phyloP scores from a whole-genome alignment of 2,329 filamentous ascomycete genomes.

The Aspergillus pseudonomiae region DNA sequence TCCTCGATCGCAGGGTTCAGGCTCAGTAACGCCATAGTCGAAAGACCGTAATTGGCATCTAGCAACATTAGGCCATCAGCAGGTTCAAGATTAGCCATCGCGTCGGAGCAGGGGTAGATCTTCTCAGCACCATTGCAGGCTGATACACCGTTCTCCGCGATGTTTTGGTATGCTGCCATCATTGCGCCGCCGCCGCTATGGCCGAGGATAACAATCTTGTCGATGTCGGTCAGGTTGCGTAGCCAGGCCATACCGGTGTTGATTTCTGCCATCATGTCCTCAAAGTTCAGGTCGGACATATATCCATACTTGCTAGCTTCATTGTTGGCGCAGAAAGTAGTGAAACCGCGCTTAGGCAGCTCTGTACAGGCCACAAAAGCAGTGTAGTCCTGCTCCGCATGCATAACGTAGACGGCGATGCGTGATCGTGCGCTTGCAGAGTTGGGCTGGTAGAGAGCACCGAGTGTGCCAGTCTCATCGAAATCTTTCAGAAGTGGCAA shows the following conservation, averaged over 20 bases:
- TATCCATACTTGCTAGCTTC: neutral
- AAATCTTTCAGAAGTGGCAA: too few relatives aligned
- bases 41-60: neutral
- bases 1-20: neutral
- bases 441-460: too few relatives aligned
- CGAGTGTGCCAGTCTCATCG: too few relatives aligned
- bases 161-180: neutral
- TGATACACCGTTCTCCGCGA: neutral
- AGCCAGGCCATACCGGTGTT: neutral
- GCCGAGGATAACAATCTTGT: neutral
- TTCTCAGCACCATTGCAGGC: neutral
- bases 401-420: neutral
- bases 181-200: neutral
- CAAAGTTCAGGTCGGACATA: neutral
- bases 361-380: neutral
- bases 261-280: neutral
- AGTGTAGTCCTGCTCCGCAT: neutral
- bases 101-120: neutral
- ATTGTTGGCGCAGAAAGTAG: neutral
- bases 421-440: too few relatives aligned
- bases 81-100: neutral
- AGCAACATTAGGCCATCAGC: neutral
- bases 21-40: neutral
- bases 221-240: neutral
- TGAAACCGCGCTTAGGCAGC: neutral